These are phyloP conservation scores for Epichloe uncinata DNA, from an alignment of 2,329 filamentous ascomycete genomes.

Conservation along the genomic window DNA sequence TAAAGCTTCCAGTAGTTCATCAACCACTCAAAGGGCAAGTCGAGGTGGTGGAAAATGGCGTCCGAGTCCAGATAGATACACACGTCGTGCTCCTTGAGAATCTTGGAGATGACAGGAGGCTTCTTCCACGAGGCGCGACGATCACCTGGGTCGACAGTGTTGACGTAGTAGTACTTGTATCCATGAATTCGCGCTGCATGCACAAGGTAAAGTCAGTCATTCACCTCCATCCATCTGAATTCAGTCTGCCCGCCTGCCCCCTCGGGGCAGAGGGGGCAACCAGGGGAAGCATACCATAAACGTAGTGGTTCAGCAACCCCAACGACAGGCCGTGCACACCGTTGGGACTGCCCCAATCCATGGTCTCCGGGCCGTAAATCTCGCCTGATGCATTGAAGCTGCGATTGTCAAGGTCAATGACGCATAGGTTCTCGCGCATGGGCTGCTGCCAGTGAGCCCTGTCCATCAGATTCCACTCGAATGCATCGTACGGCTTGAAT, in stretches of 20 bases:
- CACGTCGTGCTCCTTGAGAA: slow-evolving; percentile 29
- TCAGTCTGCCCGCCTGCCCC: neutral
- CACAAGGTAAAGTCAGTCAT: neutral
- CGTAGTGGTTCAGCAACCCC: slow-evolving; percentile 30
- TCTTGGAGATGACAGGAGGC: slow-evolving; percentile 26
- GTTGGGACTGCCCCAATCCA: slow-evolving; percentile 22
- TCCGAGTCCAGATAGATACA: slow-evolving; percentile 33
- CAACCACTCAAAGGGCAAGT: slow-evolving; percentile 32
- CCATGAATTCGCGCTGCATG: slow-evolving; percentile 29
- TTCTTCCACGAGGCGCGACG: slow-evolving; percentile 35
- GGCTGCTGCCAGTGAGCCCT: slow-evolving; percentile 18
- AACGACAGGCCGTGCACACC: slow-evolving; percentile 24
- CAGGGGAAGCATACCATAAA: slow-evolving; percentile 21
- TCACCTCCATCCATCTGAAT: neutral
- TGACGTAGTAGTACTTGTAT: slow-evolving; percentile 33
- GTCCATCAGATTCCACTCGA: slow-evolving; percentile 18
- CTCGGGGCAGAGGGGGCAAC: no score
- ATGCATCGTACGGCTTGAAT: slow-evolving; percentile 21
- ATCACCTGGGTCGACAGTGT: slow-evolving; percentile 23
- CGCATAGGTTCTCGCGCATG: slow-evolving; percentile 27
- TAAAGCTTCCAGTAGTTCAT: slow-evolving; percentile 33
- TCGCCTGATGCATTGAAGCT: slow-evolving; percentile 21
- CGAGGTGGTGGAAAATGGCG: slow-evolving; percentile 29
- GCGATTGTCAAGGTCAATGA: slow-evolving; percentile 32
- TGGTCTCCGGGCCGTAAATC: slow-evolving; percentile 21